Conservation (phyloP, 495 filamentous ascomycete species). For the Chaetomium tenue region DNA sequence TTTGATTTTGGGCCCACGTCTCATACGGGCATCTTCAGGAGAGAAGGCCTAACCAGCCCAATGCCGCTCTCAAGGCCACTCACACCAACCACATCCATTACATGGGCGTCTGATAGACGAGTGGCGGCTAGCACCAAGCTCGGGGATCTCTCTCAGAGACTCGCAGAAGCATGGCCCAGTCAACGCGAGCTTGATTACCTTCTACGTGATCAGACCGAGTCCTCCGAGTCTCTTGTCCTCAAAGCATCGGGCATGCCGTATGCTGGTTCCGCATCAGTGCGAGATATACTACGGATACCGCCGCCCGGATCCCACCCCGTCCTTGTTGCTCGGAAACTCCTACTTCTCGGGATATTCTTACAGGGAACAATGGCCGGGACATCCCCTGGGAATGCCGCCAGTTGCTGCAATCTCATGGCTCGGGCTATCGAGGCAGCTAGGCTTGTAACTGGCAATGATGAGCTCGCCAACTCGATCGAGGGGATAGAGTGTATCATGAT, state of each 20-base stretch:
- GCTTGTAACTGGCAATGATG: conserved; percentile 52
- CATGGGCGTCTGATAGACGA: neutral
- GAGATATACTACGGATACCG: conserved; percentile 30
- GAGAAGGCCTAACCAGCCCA: neutral
- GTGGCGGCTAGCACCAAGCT: neutral
- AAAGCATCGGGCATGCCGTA: conserved; percentile 30
- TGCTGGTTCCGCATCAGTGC: conserved; percentile 14
- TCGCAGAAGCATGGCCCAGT: conserved; percentile 1
- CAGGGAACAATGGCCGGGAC: conserved; percentile 37
- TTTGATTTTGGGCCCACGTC: neutral
- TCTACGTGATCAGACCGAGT: neutral
- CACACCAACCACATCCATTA: neutral
- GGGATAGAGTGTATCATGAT: conserved; percentile 53
- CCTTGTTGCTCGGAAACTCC: conserved; percentile 46
- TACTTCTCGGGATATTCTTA: conserved; percentile 44
- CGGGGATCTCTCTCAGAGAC: neutral
- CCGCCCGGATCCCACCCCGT: conserved; percentile 44
- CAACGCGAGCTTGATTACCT: conserved; percentile 3
- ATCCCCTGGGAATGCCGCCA: conserved; percentile 18
- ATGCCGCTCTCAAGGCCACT: neutral
- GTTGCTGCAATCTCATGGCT: conserved; percentile 37
- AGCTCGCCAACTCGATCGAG: conserved; percentile 47
- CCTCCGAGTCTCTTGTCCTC: conserved; percentile 5
- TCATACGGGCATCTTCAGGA: neutral
- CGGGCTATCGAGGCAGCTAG: conserved; percentile 40